Conservation (phyloP, 2,329 filamentous ascomycete species). For the Ambrosiella cleistominuta region DNA sequence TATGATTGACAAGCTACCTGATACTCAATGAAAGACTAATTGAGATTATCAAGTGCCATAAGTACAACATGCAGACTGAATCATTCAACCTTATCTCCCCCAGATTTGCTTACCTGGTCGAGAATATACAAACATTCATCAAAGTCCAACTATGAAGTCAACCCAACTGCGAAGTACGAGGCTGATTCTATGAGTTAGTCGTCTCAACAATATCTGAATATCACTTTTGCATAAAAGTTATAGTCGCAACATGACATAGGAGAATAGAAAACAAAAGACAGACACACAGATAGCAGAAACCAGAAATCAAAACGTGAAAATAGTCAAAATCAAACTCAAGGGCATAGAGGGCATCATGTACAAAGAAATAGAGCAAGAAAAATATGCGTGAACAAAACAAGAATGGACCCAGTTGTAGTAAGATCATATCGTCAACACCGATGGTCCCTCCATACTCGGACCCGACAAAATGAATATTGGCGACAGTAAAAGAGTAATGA, state of each 20-base stretch:
- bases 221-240: too few relatives aligned
- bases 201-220: too few relatives aligned
- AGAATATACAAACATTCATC: too few relatives aligned
- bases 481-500: neutral
- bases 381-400: neutral
- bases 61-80: too few relatives aligned
- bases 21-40: too few relatives aligned
- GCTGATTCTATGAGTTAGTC: too few relatives aligned
- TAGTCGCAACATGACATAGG: neutral
- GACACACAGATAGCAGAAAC: neutral
- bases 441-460: neutral
- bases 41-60: too few relatives aligned
- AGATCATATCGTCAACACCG: neutral
- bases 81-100: too few relatives aligned
- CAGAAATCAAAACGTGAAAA: neutral
- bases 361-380: neutral
- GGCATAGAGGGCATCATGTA: neutral
- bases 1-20: too few relatives aligned
- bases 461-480: neutral
- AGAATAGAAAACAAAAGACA: neutral
- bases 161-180: too few relatives aligned
- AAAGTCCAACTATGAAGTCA: too few relatives aligned
- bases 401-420: neutral
- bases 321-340: neutral
- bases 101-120: too few relatives aligned